Percentiles rank a stretch among this genome's conserved stretches.
phyloP scores from a whole-genome alignment of 768 basidiomycete species.

The Pleurotus salmoneostramineus region DNA sequence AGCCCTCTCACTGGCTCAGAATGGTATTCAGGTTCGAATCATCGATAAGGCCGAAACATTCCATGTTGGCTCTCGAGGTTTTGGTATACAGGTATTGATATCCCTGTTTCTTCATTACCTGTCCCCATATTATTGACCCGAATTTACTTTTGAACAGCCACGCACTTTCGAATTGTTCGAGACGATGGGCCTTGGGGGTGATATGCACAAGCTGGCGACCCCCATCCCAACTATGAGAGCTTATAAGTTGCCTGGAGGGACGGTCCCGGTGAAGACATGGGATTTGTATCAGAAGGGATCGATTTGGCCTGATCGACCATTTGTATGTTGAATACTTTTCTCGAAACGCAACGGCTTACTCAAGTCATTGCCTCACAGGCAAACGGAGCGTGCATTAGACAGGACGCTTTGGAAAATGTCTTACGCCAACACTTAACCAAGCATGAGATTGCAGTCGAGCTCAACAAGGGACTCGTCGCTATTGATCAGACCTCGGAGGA shows the following conservation, averaged over 20 bases:
- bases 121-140: neutral
- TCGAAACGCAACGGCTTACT: neutral
- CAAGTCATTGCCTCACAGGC: slow-evolving; percentile 7
- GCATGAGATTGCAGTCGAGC: slow-evolving; percentile 16
- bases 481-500: slow-evolving; percentile 12
- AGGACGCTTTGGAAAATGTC: slow-evolving; percentile 13
- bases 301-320: slow-evolving; percentile 18
- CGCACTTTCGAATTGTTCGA: slow-evolving; percentile 20
- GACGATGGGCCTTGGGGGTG: slow-evolving; percentile 15
- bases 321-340: slow-evolving; percentile 5
- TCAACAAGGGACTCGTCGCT: slow-evolving; percentile 11
- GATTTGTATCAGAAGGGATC: slow-evolving; percentile 16
- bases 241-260: slow-evolving; percentile 21
- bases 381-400: slow-evolving; percentile 14
- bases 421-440: slow-evolving; percentile 14
- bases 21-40: slow-evolving; percentile 27
- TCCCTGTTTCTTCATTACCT: neutral
- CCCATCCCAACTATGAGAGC: slow-evolving; percentile 21
- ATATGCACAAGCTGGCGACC: slow-evolving; percentile 13
- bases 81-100: slow-evolving; percentile 15
- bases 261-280: slow-evolving; percentile 19
- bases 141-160: slow-evolving; percentile 12
- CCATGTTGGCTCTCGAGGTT: slow-evolving; percentile 18
- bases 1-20: slow-evolving; percentile 23
- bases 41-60: slow-evolving; percentile 13